phyloP scores from a whole-genome alignment of 1,284 basidiomycete species.

The Ganoderma leucocontextum region DNA sequence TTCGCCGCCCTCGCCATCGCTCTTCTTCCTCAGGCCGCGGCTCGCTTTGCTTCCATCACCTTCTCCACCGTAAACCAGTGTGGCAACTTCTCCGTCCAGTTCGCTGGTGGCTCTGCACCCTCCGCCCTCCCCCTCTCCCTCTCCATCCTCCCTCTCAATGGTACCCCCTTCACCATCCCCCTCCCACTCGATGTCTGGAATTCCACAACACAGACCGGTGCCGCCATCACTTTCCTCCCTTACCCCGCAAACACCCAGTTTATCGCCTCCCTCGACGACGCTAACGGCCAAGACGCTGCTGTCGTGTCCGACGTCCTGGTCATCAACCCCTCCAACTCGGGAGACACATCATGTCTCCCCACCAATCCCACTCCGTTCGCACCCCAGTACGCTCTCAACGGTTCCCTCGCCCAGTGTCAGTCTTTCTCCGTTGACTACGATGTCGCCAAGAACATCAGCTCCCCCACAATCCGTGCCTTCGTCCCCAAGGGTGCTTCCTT shows the following conservation, averaged over 20 bases:
- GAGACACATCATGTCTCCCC: conserved; percentile 53
- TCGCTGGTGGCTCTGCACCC: conserved; percentile 49
- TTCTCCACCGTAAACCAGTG: conserved; percentile 64
- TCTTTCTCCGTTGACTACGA: conserved; percentile 57
- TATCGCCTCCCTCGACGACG: conserved; percentile 63
- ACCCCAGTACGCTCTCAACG: conserved; percentile 38
- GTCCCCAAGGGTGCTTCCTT: conserved; percentile 52
- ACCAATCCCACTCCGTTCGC: conserved; percentile 19
- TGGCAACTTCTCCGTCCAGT: conserved; percentile 56
- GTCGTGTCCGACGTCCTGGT: conserved; percentile 58
- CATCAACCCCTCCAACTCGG: conserved; percentile 51
- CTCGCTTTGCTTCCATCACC: conserved; percentile 50
- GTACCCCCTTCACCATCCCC: conserved; percentile 55
- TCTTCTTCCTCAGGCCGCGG: conserved; percentile 57
- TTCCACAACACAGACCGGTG: conserved; percentile 48
- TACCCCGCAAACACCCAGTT: conserved; percentile 57
- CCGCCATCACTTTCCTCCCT: conserved; percentile 60
- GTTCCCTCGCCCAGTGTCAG: conserved; percentile 56
- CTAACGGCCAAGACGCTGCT: conserved; percentile 48
- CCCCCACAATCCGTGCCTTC: conserved; percentile 55
- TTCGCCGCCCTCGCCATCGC: conserved; percentile 45
- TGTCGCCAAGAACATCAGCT: conserved; percentile 40
- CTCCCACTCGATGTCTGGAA: conserved; percentile 51
- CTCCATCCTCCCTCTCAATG: conserved; percentile 62
- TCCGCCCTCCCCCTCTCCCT: conserved; percentile 53